A percentile compares a stretch with the other conserved stretches of the same genome.
phyloP scores from a whole-genome alignment of 2,329 filamentous ascomycete species.

The Fonsecaea monophora region DNA sequence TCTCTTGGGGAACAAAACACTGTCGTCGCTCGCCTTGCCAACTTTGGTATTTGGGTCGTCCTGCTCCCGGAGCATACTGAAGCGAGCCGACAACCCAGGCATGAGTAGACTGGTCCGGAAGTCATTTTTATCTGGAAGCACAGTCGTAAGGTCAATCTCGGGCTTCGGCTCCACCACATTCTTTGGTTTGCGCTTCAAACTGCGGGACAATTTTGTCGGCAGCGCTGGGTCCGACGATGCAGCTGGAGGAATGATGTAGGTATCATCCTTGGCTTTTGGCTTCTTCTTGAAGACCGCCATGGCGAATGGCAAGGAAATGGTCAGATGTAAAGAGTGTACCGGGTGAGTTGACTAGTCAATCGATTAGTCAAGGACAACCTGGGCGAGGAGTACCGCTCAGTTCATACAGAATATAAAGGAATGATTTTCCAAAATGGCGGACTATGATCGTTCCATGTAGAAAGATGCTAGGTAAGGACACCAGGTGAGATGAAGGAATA shows the following conservation, averaged over 20 bases:
- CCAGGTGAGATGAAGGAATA: not conserved
- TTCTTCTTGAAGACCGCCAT: slow-evolving; percentile 41
- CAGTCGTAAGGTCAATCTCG: slow-evolving; percentile 74
- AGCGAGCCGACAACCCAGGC: slow-evolving; percentile 91
- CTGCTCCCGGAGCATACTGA: slow-evolving; percentile 95
- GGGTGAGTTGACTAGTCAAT: slow-evolving; percentile 6
- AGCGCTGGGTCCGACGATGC: slow-evolving; percentile 18
- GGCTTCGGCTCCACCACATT: slow-evolving; percentile 57
- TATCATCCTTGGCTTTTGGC: slow-evolving; percentile 39
- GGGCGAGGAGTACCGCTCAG: not conserved
- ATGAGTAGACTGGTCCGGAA: slow-evolving; percentile 96
- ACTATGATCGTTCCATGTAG: slow-evolving; percentile 28
- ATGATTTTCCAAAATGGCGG: slow-evolving; percentile 20
- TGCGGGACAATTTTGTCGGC: slow-evolving; percentile 35
- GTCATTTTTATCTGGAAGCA: slow-evolving; percentile 81
- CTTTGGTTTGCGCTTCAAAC: slow-evolving; percentile 58
- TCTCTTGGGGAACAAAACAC: slow-evolving; percentile 81
- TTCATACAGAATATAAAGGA: slow-evolving; percentile 25
- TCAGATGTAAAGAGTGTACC: slow-evolving; percentile 19
- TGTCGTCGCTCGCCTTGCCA: slow-evolving; percentile 94
- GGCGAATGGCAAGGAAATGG: slow-evolving; percentile 14
- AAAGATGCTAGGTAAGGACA: slow-evolving; percentile 2
- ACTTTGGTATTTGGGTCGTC: slow-evolving; percentile 88
- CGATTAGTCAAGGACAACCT: not conserved
- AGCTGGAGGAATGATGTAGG: slow-evolving; percentile 33